These are phyloP conservation scores for Circinella minor DNA, from an alignment of 371 early-diverging fungal species.

Conservation along the genomic window DNA sequence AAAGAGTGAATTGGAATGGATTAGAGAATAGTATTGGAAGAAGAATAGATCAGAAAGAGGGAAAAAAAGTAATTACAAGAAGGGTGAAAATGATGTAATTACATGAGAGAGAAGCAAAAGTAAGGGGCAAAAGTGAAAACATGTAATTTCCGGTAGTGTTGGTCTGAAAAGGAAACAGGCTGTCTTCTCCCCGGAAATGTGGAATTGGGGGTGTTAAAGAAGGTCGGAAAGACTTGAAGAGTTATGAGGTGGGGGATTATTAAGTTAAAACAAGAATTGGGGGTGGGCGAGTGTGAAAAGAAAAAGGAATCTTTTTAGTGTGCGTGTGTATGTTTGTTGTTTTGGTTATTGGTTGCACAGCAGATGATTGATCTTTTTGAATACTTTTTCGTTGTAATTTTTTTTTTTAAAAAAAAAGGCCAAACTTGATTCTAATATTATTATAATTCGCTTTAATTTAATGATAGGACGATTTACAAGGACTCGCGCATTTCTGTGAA, in stretches of 20 bases:
- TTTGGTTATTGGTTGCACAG: not conserved
- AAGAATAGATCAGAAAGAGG: not conserved
- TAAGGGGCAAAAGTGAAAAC: not conserved
- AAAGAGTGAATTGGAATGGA: too few relatives aligned
- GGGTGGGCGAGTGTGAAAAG: too few relatives aligned
- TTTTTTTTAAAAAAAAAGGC: too few relatives aligned
- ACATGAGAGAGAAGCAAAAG: not conserved
- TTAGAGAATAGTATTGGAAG: not conserved
- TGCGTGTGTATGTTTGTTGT: not conserved
- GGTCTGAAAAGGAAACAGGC: constrained; percentile 8
- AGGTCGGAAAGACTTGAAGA: not conserved
- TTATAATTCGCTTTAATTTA: too few relatives aligned
- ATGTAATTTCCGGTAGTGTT: not conserved
- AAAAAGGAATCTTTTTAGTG: too few relatives aligned
- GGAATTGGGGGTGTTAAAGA: not conserved
- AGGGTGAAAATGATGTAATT: constrained; percentile 8
- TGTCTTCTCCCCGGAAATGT: constrained; percentile 9
- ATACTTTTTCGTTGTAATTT: too few relatives aligned
- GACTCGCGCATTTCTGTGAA: constrained; percentile 99
- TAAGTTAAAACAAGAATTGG: not conserved
- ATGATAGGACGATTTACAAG: constrained; percentile 69
- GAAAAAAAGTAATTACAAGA: not conserved
- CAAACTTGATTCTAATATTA: too few relatives aligned
- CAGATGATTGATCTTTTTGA: constrained; percentile 5
- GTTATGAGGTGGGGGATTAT: not conserved